Evolutionary conservation across 2,329 filamentous ascomycete genomes (phyloP).

Genomic region (Cladosporium cucumerinum): DNA sequence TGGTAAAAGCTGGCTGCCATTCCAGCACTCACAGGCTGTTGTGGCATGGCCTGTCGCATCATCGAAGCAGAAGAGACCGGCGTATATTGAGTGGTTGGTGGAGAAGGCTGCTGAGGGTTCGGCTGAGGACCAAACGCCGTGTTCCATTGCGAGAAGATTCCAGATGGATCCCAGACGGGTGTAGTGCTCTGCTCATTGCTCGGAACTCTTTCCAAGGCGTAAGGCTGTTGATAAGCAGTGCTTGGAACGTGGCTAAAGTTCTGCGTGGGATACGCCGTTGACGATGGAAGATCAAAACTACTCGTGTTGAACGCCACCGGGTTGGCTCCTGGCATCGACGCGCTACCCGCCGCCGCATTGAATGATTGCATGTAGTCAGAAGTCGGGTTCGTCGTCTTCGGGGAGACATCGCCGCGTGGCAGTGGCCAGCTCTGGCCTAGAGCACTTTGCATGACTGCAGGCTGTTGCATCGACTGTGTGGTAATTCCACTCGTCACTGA

Average conservation of each 20-base stretch:
- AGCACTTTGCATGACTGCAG: background rate
- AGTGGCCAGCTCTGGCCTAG: background rate
- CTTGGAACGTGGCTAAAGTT: constrained; percentile 11
- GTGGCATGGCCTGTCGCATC: constrained; percentile 33
- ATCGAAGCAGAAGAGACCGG: constrained; percentile 31
- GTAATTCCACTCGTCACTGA: constrained; percentile 15
- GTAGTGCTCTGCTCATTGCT: constrained; percentile 15
- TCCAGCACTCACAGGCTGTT: constrained; percentile 7
- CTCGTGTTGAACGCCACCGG: constrained; percentile 18
- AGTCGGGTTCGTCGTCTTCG: background rate
- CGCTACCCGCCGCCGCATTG: background rate
- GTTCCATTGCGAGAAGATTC: constrained; percentile 77
- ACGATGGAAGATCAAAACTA: constrained; percentile 8
- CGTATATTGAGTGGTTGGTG: constrained; percentile 33
- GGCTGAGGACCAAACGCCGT: constrained; percentile 72
- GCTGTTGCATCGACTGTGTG: constrained; percentile 15
- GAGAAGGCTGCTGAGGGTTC: constrained; percentile 42
- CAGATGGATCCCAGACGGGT: constrained; percentile 35
- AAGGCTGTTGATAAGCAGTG: constrained; percentile 9
- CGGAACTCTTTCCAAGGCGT: constrained; percentile 2
- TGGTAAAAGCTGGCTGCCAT: constrained; percentile 13
- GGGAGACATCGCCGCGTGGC: background rate
- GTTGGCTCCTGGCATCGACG: constrained; percentile 11
- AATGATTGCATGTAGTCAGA: constrained; percentile 7
- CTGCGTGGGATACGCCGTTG: constrained; percentile 23